Base-by-base conservation (phyloP, 495 filamentous ascomycete species). In the Jackrogersella minutella region DNA sequence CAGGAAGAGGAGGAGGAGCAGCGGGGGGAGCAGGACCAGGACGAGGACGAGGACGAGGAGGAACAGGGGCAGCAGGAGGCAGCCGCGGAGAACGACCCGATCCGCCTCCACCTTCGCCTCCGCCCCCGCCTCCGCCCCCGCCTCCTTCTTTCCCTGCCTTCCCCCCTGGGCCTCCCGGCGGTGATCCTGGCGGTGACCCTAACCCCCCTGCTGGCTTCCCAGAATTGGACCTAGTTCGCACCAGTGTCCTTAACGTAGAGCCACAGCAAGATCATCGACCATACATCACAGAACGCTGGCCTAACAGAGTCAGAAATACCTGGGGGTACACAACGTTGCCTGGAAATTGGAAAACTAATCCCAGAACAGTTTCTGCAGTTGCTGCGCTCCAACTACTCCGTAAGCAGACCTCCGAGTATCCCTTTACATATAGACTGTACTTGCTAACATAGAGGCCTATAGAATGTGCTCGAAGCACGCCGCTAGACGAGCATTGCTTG, bases 321-420 rank as follows among this genome's bases (percentile, higher is more conserved):
- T 2, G 5, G 1, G 5, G 11, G 8, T n/a, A 43, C 19, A n/a
- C 11, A 5, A 13, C 2, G 1, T 19, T 59, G 6, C 47, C 19
- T 11, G 0, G 3, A 0, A 11, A 19, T 1, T 66, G 46, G 46
- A n/a, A 8, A 14, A 1, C 16, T 0, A 21, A 33, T 39, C 0
- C 0, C 2, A 0, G 24, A 8, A 5, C 41, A 16, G 5, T 33
- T 1, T 0, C 0, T 16, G 41, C 28, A 14, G 2, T 28, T 0
- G 54, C 58, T 24, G 47, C 54, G 10, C 39, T 65, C 37, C 19
- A 58, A 1, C 2, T 26, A 22, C 44, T 65, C n/a, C 62, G 62
- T 65, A 39, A 58, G 62, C 36, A 43, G 4, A 40, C 14, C 36
- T n/a, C 3, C 5, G 11, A 2, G 4, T 5, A 40, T 40, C 26